Conservation (phyloP, 352 stramenopile genomes). For the Blastocystis sp. region DNA sequence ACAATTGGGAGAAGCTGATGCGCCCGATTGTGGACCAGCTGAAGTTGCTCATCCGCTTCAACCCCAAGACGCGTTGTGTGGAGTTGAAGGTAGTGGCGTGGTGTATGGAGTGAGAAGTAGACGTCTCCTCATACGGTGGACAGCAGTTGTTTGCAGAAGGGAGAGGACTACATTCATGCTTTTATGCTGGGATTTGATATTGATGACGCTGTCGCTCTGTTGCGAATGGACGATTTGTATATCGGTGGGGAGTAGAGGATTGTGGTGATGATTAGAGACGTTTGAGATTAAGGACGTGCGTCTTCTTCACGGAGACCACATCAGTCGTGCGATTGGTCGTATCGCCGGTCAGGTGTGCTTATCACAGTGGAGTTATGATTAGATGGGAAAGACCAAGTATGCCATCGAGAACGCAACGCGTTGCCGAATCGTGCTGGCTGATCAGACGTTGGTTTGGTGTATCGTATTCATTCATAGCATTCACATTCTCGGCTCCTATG, state of each 20-base stretch:
- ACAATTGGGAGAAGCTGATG: slow-evolving; percentile 95
- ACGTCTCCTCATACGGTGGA: slow-evolving; percentile 84
- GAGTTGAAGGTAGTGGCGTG: slow-evolving; percentile 75
- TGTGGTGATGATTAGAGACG: slow-evolving; percentile 68
- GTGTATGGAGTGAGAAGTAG: slow-evolving; percentile 57
- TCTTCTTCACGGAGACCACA: slow-evolving; percentile 92
- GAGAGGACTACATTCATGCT: slow-evolving; percentile 79
- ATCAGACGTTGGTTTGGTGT: slow-evolving; percentile 71
- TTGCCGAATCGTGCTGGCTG: slow-evolving; percentile 92
- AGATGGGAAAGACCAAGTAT: slow-evolving; percentile 84
- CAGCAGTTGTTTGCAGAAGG: slow-evolving; percentile 83
- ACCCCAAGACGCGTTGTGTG: slow-evolving; percentile 92
- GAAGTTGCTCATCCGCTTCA: slow-evolving; percentile 93
- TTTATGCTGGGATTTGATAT: slow-evolving; percentile 99
- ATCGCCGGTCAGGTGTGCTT: slow-evolving; percentile 85
- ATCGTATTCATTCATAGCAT: slow-evolving; percentile 65
- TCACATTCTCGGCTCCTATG: slow-evolving; percentile 91
- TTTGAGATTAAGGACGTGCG: slow-evolving; percentile 79
- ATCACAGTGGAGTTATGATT: neutral
- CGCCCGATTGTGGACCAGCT: slow-evolving; percentile 94
- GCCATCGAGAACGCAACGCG: slow-evolving; percentile 98
- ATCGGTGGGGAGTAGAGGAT: slow-evolving; percentile 59
- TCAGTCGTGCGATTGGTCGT: slow-evolving; percentile 91
- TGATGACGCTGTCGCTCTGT: slow-evolving; percentile 84
- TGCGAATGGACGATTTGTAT: slow-evolving; percentile 95